These are phyloP conservation scores for Corchorus olitorius DNA, from an alignment of 345 rosid genomes.

Conservation along the genomic window DNA sequence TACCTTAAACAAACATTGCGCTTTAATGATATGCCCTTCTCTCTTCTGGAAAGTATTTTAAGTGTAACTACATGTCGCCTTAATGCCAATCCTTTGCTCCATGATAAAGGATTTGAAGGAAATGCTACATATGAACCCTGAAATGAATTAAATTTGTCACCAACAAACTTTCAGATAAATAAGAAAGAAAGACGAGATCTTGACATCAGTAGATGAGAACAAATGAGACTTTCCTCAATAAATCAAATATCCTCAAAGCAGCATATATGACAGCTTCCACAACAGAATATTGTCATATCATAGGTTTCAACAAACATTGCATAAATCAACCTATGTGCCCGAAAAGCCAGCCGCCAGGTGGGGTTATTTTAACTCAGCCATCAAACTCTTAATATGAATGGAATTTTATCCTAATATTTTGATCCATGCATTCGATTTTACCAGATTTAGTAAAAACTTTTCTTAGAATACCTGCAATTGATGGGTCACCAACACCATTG, in stretches of 20 bases:
- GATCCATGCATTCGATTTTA: neutral
- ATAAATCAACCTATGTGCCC: neutral
- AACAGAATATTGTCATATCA: conserved; percentile 14
- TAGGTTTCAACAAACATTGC: conserved; percentile 6
- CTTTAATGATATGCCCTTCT: conserved; percentile 44
- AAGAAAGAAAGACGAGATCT: conserved; percentile 8
- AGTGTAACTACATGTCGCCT: conserved; percentile 45
- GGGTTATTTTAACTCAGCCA: neutral
- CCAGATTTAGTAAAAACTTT: neutral
- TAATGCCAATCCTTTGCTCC: conserved; percentile 57
- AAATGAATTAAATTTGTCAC: conserved; percentile 10
- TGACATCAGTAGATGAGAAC: neutral
- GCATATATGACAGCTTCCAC: neutral
- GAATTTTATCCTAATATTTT: neutral
- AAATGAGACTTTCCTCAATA: neutral
- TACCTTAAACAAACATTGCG: conserved; percentile 50
- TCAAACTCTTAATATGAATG: neutral
- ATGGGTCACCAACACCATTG: conserved; percentile 89
- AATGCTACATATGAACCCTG: conserved; percentile 72
- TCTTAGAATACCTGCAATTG: conserved; percentile 66
- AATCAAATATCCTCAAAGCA: neutral
- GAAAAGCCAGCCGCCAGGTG: neutral
- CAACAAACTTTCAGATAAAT: neutral
- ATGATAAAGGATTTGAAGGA: conserved; percentile 56
- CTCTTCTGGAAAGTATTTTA: conserved; percentile 50